Base-by-base conservation (phyloP, 2,329 filamentous ascomycete genomes). In the Thelonectria blattea region DNA sequence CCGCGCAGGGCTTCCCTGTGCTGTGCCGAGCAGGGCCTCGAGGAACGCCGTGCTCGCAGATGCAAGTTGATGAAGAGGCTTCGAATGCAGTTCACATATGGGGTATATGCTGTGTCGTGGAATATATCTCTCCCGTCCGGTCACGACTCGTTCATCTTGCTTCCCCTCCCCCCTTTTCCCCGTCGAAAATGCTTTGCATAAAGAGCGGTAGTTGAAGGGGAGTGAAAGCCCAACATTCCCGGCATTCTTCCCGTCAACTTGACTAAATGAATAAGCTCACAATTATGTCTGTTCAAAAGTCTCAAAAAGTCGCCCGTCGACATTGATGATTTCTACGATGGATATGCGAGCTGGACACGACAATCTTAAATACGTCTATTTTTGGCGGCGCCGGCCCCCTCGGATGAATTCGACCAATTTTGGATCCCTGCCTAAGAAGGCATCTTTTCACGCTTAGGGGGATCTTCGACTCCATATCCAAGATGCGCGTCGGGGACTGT, bases 341-440 rank as follows among this genome's bases (percentile, higher is more conserved):
- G 4, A 34, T 18, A 17, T 20, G 12, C 17, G n/a, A 17, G 27
- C 46, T 48, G n/a, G 15, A 30, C 46, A 39, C 48, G 48, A 37
- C 32, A 56, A 37, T 48, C 41, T 47, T 49, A 45, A 27, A 41
- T 15, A 22, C 15, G 55, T 42, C 60, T 62, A 62, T 62, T 62
- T 62, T 62, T 62, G 60, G 60, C 37, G 22, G 27, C 37, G 30
- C 48, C 22, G 59, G 47, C 37, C 27, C 51, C 18, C 37, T 59
- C 56, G 56, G 52, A 30, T 10, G 27, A 30, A 30, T 52, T 54
- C 49, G 43, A 18, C 49, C 32, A 42, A 20, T 15, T 37, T 34
- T 32, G 43, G 48, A 10, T 46, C 46, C 46, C 41, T 45, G 37
- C 18, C 14, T 24, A 6, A 24, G 22, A 24, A 6, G 22, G 3